phyloP scores from a whole-genome alignment of 441 rosid genomes.

The Croton laevigatus region DNA sequence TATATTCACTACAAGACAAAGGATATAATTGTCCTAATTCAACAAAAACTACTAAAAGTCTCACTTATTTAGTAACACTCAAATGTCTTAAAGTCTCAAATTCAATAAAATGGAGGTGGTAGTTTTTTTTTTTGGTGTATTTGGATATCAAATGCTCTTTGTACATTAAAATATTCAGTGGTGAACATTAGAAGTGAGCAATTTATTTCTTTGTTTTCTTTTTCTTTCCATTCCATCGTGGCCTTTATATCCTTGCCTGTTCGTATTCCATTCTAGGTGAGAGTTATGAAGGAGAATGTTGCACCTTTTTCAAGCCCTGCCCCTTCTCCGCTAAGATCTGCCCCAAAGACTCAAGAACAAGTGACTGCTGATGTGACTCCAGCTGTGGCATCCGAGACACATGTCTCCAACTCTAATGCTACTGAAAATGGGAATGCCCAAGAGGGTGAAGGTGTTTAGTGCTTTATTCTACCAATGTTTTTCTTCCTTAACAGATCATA shows the following conservation, averaged over 20 bases:
- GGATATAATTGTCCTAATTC: no score
- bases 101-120: no score
- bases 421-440: conserved; percentile 55
- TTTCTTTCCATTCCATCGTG: neutral
- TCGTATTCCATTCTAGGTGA: conserved; percentile 38
- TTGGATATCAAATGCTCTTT: neutral
- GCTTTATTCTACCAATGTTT: neutral
- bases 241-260: neutral
- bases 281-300: conserved; percentile 57
- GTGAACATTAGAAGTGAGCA: neutral
- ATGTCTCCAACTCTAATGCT: conserved; percentile 34
- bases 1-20: no score
- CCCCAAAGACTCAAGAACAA: conserved; percentile 50
- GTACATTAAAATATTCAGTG: neutral
- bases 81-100: no score
- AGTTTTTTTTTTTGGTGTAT: no score
- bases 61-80: no score
- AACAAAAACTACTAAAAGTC: no score
- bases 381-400: conserved; percentile 36
- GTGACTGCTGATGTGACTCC: conserved; percentile 36
- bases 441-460: conserved; percentile 52
- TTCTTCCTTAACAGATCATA: neutral
- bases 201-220: neutral
- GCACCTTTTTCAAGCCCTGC: conserved; percentile 36
- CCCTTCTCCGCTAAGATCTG: conserved; percentile 42